Percentiles rank a stretch among this genome's conserved stretches.
Conservation (phyloP, 441 rosid species). For the Brassica hybrid region DNA sequence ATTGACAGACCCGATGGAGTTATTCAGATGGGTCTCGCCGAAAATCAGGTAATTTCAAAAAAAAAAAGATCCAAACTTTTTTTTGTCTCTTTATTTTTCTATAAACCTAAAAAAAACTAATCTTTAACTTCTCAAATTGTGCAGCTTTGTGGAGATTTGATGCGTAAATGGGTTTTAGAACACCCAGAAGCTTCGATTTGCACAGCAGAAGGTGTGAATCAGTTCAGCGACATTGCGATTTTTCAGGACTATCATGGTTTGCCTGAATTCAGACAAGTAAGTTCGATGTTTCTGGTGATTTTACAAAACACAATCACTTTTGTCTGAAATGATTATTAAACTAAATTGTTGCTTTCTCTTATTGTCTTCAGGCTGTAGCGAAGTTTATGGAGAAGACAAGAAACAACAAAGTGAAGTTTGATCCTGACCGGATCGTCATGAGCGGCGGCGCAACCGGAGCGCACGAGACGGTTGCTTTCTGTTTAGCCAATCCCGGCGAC, state of each 20-base stretch:
- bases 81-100: neutral
- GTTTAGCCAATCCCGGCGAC: constrained; percentile 91
- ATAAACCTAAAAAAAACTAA: neutral
- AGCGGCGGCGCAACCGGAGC: constrained; percentile 99
- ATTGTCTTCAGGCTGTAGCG: constrained; percentile 79
- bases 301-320: neutral
- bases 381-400: constrained; percentile 88
- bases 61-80: neutral
- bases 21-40: constrained; percentile 99
- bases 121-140: neutral
- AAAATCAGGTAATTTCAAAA: constrained; percentile 74
- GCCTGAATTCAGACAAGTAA: constrained; percentile 78
- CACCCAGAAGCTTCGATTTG: constrained; percentile 86
- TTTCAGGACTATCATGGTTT: constrained; percentile 94
- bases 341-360: constrained; percentile 1
- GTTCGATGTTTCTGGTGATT: neutral
- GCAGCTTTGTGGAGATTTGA: constrained; percentile 81
- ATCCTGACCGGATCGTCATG: constrained; percentile 91
- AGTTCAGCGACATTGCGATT: constrained; percentile 67
- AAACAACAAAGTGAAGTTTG: constrained; percentile 63
- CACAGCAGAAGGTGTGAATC: constrained; percentile 57
- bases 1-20: constrained; percentile 69
- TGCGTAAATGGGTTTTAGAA: constrained; percentile 69
- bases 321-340: neutral
- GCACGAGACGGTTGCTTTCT: constrained; percentile 75